Base-by-base conservation (phyloP, 768 basidiomycete genomes). In the Russula lepida region DNA sequence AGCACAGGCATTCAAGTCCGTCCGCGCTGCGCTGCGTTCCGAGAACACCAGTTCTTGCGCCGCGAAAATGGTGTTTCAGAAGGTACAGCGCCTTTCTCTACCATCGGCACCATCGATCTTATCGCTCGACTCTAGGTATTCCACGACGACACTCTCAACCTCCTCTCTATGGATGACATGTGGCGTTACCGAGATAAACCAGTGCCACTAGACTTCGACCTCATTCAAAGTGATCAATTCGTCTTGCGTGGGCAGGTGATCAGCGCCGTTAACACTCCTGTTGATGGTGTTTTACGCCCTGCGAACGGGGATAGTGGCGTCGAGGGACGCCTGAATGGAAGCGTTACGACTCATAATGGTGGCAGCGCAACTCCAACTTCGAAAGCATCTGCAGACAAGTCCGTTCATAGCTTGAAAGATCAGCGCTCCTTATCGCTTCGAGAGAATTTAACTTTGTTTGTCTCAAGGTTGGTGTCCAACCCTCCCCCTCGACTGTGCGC, bases 141-240 rank as follows among this genome's bases (percentile, higher is more conserved):
- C 77, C 79, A 85, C 58, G 71, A 80, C 2, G 97, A 99, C 68
- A 92, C 98, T 66, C 79, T 81, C 54, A 92, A 95, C 58, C 79
- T 99, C 0, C 77, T 99, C 32, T 83, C 81, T 19, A 99, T 99
- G 97, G 74, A 83, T 15, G 97, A 98, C 68, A 98, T 99, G 94
- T 99, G 97, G 97, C 85, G 85, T 33, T 82, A 88, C 6, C 82
- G 95, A 43, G 82, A 85, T n/a, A 88, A 87, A 54, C 97, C 97
- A 1, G 82, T 81, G 0, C 86, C 95, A 1, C 81, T 99, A 28
- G 84, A 89, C 60, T 93, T 86, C 68, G 84, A 89, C n/a, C 72
- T 75, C 3, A 92, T 98, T 66, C 71, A 84, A 67, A 73, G 83
- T 19, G 85, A 79, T 6, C 77, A 80, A 1, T 92, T 92, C 68